phyloP scores from a whole-genome alignment of 805 yeast genomes.

The Teunomyces panamensis region DNA sequence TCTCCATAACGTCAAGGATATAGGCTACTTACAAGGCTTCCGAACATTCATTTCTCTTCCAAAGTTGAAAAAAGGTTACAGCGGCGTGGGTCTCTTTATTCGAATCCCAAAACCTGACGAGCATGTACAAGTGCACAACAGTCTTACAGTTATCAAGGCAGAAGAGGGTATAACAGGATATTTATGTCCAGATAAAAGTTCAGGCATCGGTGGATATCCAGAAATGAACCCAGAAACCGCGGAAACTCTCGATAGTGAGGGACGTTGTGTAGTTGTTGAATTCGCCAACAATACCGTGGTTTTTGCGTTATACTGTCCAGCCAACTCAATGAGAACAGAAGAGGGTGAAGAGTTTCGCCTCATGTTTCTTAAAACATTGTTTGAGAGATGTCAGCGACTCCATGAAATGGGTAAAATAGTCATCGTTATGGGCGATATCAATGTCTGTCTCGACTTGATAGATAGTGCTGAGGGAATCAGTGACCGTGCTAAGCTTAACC shows the following conservation, averaged over 20 bases:
- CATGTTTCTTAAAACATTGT: slow-evolving; percentile 55
- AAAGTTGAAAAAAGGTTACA: slow-evolving; percentile 68
- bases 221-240: slow-evolving; percentile 35
- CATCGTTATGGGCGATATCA: slow-evolving; percentile 84
- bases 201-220: slow-evolving; percentile 71
- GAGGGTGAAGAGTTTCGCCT: slow-evolving; percentile 61
- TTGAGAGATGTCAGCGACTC: slow-evolving; percentile 60
- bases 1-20: slow-evolving; percentile 32
- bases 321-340: slow-evolving; percentile 71
- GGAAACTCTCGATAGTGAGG: slow-evolving; percentile 69
- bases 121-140: slow-evolving; percentile 24
- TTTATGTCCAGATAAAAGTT: neutral
- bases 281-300: slow-evolving; percentile 59
- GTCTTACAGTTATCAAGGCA: slow-evolving; percentile 61
- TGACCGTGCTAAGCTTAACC: slow-evolving; percentile 38
- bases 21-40: slow-evolving; percentile 56
- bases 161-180: slow-evolving; percentile 91
- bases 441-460: slow-evolving; percentile 72
- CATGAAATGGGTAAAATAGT: slow-evolving; percentile 57
- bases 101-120: slow-evolving; percentile 49
- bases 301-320: slow-evolving; percentile 82
- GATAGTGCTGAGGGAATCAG: slow-evolving; percentile 76
- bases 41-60: slow-evolving; percentile 71
- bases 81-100: slow-evolving; percentile 87
- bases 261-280: slow-evolving; percentile 77